phyloP scores from a whole-genome alignment of 371 early-diverging fungal species.

The Apophysomyces ossiformis region DNA sequence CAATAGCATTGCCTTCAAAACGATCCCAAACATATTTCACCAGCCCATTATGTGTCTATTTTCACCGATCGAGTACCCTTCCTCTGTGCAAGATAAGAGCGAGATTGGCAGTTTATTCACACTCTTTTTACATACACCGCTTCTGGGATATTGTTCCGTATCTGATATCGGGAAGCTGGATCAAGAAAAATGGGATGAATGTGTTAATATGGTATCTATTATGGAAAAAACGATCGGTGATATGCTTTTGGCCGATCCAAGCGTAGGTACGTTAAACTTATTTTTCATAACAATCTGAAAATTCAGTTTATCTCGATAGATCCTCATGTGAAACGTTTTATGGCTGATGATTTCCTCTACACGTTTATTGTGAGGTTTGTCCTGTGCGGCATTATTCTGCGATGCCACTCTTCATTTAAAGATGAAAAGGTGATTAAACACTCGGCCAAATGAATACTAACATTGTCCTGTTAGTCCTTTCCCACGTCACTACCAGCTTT shows the following conservation, averaged over 20 bases:
- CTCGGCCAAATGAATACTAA: not conserved
- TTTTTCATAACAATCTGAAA: not conserved
- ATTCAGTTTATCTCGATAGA: slow-evolving; percentile 39
- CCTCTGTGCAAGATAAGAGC: slow-evolving; percentile 78
- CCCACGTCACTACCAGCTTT: slow-evolving; percentile 39
- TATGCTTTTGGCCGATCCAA: slow-evolving; percentile 43
- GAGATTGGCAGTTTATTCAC: slow-evolving; percentile 91
- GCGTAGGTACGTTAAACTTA: slow-evolving; percentile 46
- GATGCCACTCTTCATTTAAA: slow-evolving; percentile 62
- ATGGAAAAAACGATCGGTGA: slow-evolving; percentile 63
- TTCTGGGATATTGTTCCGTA: slow-evolving; percentile 74
- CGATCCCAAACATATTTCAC: slow-evolving; percentile 81
- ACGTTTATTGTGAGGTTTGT: slow-evolving; percentile 88
- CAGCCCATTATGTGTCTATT: slow-evolving; percentile 87
- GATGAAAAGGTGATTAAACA: slow-evolving; percentile 59
- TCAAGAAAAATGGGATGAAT: slow-evolving; percentile 64
- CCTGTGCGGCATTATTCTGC: slow-evolving; percentile 71
- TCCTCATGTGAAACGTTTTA: slow-evolving; percentile 67
- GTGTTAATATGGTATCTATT: slow-evolving; percentile 49
- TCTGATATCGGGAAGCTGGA: slow-evolving; percentile 67
- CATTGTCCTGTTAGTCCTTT: slow-evolving; percentile 15
- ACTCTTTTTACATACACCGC: slow-evolving; percentile 85
- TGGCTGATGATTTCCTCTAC: slow-evolving; percentile 88
- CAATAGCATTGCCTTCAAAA: slow-evolving; percentile 78
- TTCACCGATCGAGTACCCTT: slow-evolving; percentile 89